Base-by-base conservation (phyloP, 2,329 filamentous ascomycete genomes). In the Aspergillus sp. region DNA sequence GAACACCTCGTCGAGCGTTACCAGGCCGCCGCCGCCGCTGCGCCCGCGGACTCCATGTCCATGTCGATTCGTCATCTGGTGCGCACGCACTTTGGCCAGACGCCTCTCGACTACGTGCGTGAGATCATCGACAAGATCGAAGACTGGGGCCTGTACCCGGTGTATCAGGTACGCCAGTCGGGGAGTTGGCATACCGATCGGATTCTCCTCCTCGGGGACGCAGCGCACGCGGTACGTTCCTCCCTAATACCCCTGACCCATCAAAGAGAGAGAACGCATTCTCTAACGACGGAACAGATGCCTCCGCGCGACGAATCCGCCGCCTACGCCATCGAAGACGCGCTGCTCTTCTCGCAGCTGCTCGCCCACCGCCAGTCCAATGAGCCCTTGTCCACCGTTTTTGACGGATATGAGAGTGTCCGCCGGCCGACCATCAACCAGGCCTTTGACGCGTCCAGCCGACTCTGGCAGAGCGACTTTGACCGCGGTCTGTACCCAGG, bases 301-400 rank as follows among this genome's bases (percentile, higher is more conserved):
- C 75, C 75, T 1, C 75, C 75, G 0, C 70, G 72, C 20, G 75
- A 76, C 42, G 75, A 78, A 60, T 75, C 72, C 4, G 73, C 73
- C 8, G 70, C 73, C 1, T 72, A 74, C 46, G 74, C 73, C 0
- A 63, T 78, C 4, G 75, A 77, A 51, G 75, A 77, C 50, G 70
- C 71, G 1, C 71, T 78, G 19, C 56, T 76, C 0, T 69, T 78
- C 51, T 69, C 74, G 13, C 69, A 72, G 1, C 65, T 73, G 14
- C 53, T 77, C 1, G 55, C 66, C 2, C 56, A 64, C 4, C 68
- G 8, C 26, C 7, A 72, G 50, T 60, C 67, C 11, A 55, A 59
- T 14, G 64, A 70, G n/a, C 66, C 71, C 2, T 53, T 71, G 8
- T 38, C 53, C 2, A 62, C 68, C 13, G 61, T 64, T 1, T 75